Evolutionary conservation across 768 basidiomycete genomes (phyloP).

Genomic region (Lactarius hengduanensis): DNA sequence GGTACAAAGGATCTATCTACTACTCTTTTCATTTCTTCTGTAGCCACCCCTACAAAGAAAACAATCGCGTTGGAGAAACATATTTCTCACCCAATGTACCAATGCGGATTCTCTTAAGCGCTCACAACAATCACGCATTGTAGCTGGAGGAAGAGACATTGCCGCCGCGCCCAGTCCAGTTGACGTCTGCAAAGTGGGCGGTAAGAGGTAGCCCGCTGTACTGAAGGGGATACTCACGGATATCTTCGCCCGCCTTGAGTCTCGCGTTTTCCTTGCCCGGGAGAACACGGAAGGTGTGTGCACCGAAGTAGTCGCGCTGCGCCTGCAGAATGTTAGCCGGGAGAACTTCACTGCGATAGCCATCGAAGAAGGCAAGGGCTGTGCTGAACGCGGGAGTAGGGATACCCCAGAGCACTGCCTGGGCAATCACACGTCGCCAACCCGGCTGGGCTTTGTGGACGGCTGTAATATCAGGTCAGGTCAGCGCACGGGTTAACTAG

Average conservation of each 20-base stretch:
- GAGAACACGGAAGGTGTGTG: conserved; percentile 94
- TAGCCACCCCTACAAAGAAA: neutral
- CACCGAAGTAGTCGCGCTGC: conserved; percentile 99
- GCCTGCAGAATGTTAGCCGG: conserved; percentile 95
- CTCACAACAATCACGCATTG: conserved; percentile 47
- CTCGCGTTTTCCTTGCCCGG: conserved; percentile 87
- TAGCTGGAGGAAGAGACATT: conserved; percentile 91
- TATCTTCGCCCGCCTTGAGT: conserved; percentile 79
- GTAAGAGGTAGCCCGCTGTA: neutral
- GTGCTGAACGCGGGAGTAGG: conserved; percentile 98
- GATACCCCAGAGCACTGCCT: conserved; percentile 96
- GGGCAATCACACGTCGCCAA: conserved; percentile 96
- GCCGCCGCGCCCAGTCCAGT: conserved; percentile 98
- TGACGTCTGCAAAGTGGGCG: conserved; percentile 63
- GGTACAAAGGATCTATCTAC: conserved; percentile 23
- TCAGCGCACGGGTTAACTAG: conserved; percentile 13
- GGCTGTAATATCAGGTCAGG: conserved; percentile 43
- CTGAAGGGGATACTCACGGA: conserved; percentile 57
- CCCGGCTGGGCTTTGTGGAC: conserved; percentile 94
- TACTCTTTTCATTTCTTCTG: conserved; percentile 14
- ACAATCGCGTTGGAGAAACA: neutral
- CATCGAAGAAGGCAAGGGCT: conserved; percentile 97
- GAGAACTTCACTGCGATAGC: conserved; percentile 92
- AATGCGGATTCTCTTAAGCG: neutral
- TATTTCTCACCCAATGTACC: conserved; percentile 7